A percentile compares a stretch with the other conserved stretches of the same genome.
Evolutionary conservation across 495 filamentous ascomycete genomes (phyloP).

Genomic region (Xylaria grammica): DNA sequence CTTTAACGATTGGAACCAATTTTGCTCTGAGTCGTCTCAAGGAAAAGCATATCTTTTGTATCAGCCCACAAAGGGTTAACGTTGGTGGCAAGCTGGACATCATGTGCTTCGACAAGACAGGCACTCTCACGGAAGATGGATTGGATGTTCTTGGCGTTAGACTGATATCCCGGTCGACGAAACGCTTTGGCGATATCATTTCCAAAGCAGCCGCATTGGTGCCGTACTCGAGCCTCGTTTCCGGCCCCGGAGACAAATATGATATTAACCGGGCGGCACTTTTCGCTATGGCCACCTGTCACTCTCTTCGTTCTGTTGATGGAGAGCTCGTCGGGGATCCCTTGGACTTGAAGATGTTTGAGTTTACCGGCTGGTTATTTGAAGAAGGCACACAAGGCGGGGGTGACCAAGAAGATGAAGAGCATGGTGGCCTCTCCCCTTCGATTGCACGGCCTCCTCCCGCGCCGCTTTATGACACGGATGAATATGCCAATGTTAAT

Average conservation of each 20-base stretch:
- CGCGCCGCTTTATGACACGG: slow-evolving; percentile 60
- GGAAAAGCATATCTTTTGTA: slow-evolving; percentile 91
- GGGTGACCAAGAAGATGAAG: slow-evolving; percentile 63
- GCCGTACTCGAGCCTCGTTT: slow-evolving; percentile 57
- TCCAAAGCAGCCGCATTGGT: slow-evolving; percentile 57
- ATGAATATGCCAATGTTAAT: slow-evolving; percentile 40
- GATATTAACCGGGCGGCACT: slow-evolving; percentile 72
- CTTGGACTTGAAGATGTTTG: slow-evolving; percentile 97
- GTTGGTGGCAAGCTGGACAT: slow-evolving; percentile 95
- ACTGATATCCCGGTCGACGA: slow-evolving; percentile 67
- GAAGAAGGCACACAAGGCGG: slow-evolving; percentile 77
- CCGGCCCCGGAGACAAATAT: slow-evolving; percentile 62
- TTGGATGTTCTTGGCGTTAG: slow-evolving; percentile 91
- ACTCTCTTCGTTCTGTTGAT: slow-evolving; percentile 86
- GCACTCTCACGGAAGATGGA: slow-evolving; percentile 96
- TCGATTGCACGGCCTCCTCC: slow-evolving; percentile 84
- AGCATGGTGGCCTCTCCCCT: slow-evolving; percentile 71
- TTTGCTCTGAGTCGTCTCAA: slow-evolving; percentile 90
- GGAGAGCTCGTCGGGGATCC: slow-evolving; percentile 91
- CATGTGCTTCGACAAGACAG: slow-evolving; percentile 98
- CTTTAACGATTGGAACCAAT: slow-evolving; percentile 93
- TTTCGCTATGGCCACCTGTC: slow-evolving; percentile 97
- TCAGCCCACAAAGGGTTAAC: slow-evolving; percentile 94
- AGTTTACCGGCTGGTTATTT: slow-evolving; percentile 93
- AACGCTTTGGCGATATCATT: slow-evolving; percentile 56